Percentiles rank a stretch among this genome's conserved stretches.
These are phyloP conservation scores for Scenedesmus sp. DNA, from an alignment of 163 green algal species.

Conservation along the genomic window DNA sequence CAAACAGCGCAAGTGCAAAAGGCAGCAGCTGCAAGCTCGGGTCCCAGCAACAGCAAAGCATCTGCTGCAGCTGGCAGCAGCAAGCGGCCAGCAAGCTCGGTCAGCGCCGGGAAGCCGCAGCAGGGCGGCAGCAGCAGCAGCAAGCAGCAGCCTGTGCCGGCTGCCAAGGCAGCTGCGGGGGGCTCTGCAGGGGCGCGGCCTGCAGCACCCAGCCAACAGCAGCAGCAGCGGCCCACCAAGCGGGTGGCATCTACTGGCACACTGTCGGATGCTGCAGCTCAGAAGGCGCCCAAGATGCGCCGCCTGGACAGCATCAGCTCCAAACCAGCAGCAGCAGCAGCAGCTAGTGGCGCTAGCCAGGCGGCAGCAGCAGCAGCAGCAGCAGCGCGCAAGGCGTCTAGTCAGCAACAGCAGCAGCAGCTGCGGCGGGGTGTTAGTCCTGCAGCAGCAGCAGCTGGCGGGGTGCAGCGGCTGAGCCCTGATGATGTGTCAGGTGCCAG, in stretches of 20 bases:
- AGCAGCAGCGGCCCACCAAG: conserved; percentile 10
- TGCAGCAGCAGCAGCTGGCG: not conserved
- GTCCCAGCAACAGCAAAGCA: conserved; percentile 1
- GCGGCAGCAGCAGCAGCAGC: not conserved
- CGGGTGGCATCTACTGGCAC: not conserved
- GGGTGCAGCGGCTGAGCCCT: conserved; percentile 6
- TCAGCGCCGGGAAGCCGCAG: not conserved
- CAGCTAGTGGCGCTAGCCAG: not conserved
- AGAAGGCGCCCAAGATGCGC: conserved; percentile 12
- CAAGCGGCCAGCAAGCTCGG: not conserved
- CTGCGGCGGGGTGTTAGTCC: not conserved
- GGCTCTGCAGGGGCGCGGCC: not conserved
- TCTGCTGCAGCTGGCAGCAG: not conserved
- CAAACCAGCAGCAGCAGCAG: conserved; percentile 4
- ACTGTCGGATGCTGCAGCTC: not conserved
- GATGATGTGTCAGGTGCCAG: conserved; percentile 3
- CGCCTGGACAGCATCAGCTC: not conserved
- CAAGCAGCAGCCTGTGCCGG: not conserved
- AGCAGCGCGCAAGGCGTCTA: not conserved
- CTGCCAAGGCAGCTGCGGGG: not conserved
- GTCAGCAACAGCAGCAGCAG: not conserved
- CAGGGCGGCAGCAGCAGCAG: not conserved
- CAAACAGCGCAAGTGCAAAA: conserved; percentile 16
- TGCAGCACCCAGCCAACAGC: not conserved
- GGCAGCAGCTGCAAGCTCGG: conserved; percentile 1